A percentile compares a stretch with the other conserved stretches of the same genome.
Evolutionary conservation across 768 basidiomycete genomes (phyloP).

Genomic region (Boletus reticuloceps): DNA sequence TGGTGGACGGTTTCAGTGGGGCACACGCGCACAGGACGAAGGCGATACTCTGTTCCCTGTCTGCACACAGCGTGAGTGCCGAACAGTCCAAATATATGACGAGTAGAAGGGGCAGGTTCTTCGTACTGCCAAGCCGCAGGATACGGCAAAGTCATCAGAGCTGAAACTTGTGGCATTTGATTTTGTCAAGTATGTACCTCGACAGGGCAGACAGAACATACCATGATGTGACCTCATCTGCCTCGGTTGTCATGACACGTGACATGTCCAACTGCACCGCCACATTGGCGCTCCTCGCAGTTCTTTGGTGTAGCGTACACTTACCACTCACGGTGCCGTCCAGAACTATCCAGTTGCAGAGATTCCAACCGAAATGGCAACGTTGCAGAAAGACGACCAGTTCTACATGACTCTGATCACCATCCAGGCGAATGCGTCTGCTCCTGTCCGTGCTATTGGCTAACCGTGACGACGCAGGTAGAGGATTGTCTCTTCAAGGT

Average conservation of each 20-base stretch:
- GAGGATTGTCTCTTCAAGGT: slow-evolving; percentile 28
- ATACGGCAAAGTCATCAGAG: neutral
- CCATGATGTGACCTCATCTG: neutral
- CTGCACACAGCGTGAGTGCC: slow-evolving; percentile 6
- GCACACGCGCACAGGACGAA: neutral
- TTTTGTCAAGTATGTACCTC: neutral
- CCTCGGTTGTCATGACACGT: slow-evolving; percentile 13
- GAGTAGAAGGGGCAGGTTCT: neutral
- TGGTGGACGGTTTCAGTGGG: slow-evolving; percentile 1
- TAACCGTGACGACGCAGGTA: slow-evolving; percentile 17
- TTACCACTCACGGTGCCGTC: too few relatives aligned
- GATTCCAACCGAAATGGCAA: neutral
- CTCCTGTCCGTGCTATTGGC: neutral
- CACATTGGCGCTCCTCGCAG: slow-evolving; percentile 1
- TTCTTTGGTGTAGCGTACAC: too few relatives aligned
- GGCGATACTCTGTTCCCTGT: neutral
- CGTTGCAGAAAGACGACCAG: slow-evolving; percentile 1
- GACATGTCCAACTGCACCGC: slow-evolving; percentile 14
- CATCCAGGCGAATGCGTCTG: slow-evolving; percentile 2
- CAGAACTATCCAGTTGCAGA: neutral
- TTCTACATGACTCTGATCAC: slow-evolving; percentile 20
- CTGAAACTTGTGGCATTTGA: slow-evolving; percentile 14
- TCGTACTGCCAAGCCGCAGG: neutral
- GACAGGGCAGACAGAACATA: neutral
- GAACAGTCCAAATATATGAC: slow-evolving; percentile 3